Evolutionary conservation across 768 basidiomycete species (phyloP), one percentile per base, ranked within the genome.

Genomic region (Chiua virens): DNA sequence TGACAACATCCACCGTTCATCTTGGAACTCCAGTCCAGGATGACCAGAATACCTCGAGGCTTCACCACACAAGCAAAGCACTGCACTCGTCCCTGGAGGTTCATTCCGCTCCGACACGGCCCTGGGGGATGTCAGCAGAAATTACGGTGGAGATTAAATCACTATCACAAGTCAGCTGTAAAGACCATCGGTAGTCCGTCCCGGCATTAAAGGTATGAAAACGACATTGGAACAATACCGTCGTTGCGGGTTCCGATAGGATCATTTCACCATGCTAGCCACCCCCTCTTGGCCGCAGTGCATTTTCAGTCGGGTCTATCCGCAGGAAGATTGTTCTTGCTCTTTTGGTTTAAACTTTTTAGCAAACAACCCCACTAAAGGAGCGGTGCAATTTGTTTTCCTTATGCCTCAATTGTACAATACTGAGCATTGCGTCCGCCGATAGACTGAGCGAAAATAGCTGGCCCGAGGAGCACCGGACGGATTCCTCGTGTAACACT

Each of bases 261-360:
- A 59, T 55, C 56, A 57, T 59, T 64, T 52, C 47, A 46, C 53
- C 57, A 54, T 58, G 54, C 57, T 57, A 42, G 28, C 54, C 48
- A 53, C 45, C 46, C 57, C 54, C 46, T 39, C 53, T 56, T 55
- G 52, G 56, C 50, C 55, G 54, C 55, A 48, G 40, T 54, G 45
- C 40, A 39, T 53, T 57, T 42, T 53, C 42, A n/a, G 38, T 59
- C 63, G 59, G 56, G 56, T 43, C 39, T 39, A 45, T 39, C 59
- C 64, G 56, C 49, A 59, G 49, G 58, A 64, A 53, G 53, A 55
- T 57, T 49, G 50, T 56, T 65, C 72, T 72, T 63, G 60, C 69
- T 71, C 63, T 68, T 67, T 65, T 45, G 22, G 66, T 68, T 69
- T 72, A 58, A 58, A 41, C 60, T 60, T 70, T 69, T 70, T 71